These are phyloP conservation scores for Penicillium sp. DNA, from an alignment of 2,329 filamentous ascomycete species.

Conservation along the genomic window DNA sequence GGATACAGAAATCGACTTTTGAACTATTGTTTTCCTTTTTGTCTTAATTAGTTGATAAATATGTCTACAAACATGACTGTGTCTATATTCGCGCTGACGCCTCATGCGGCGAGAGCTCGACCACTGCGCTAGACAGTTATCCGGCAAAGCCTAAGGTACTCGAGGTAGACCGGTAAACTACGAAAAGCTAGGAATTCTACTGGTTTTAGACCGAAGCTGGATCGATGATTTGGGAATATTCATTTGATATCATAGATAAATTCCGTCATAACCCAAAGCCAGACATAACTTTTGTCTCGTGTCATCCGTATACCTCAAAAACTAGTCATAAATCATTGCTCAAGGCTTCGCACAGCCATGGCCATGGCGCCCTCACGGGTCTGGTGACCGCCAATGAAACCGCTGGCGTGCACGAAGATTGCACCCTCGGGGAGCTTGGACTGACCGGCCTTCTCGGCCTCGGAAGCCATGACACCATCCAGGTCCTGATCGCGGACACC, in stretches of 20 bases:
- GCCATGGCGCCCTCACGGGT: constrained; percentile 82
- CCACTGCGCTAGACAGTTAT: no score
- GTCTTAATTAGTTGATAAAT: no score
- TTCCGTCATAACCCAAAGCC: background rate
- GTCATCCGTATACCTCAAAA: background rate
- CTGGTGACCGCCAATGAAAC: constrained; percentile 95
- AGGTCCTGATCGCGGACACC: constrained; percentile 85
- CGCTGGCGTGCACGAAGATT: constrained; percentile 90
- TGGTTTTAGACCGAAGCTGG: background rate
- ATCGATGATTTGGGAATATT: background rate
- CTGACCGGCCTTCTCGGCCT: constrained; percentile 39
- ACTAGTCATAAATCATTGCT: constrained; percentile 13
- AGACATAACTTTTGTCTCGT: constrained; percentile 3
- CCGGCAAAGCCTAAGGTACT: no score
- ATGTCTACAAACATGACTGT: no score
- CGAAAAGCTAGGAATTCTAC: background rate
- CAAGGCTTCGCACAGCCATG: constrained; percentile 63
- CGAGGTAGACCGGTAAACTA: no score
- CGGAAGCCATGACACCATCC: constrained; percentile 55
- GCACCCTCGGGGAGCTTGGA: constrained; percentile 54
- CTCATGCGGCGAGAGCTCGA: no score
- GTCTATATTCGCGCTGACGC: no score
- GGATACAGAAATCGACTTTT: no score
- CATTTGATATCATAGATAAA: constrained; percentile 3
- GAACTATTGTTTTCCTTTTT: no score